Evolutionary conservation across 2,329 filamentous ascomycete species (phyloP), one percentile per base, ranked within the genome.

Genomic region (Alternaria consortialis): DNA sequence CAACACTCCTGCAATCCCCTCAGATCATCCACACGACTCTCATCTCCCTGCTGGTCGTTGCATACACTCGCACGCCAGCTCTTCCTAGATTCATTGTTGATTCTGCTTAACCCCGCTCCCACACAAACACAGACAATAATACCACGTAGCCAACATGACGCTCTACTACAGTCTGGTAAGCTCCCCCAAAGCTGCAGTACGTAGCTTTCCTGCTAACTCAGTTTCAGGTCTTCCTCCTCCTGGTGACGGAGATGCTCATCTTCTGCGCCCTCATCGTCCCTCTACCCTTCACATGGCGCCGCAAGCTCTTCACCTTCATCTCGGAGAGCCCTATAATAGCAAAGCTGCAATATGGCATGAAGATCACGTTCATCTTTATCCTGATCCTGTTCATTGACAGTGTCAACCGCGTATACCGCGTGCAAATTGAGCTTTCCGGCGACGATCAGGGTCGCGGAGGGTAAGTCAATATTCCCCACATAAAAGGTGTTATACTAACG

Each of bases 311-410:
- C 79, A 93, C 91, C 73, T 99, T 99, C 87, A 94, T 99, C 77
- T 97, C 94, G 54, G 92, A 94, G 77, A 96, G 90, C 77, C 91
- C 87, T 5, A 75, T 90, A 46, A 87, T 99, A 60, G 95, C 94
- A 40, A 97, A 98, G 80, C 80, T 98, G 67, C 94, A 98, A 84
- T 97, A 99, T 84, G 94, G 93, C 74, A 86, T 99, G 83, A 98
- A 97, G 88, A 99, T 99, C 59, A 97, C 93, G 2, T 99, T 99
- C 79, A 94, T 99, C 78, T 99, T 99, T 84, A 98, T 99, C 75
- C 85, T 98, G 60, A 97, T 99, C 67, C 90, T 99, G 68, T 99
- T 99, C 83, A 88, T 98, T 74, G 95, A 99, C 83, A 97, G 93
- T 77, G 94, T 98, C 80, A 91, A 91, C 80, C 92, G 95, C 67